These are phyloP conservation scores for Venturia asperata DNA, from an alignment of 2,329 filamentous ascomycete genomes.

Conservation along the genomic window DNA sequence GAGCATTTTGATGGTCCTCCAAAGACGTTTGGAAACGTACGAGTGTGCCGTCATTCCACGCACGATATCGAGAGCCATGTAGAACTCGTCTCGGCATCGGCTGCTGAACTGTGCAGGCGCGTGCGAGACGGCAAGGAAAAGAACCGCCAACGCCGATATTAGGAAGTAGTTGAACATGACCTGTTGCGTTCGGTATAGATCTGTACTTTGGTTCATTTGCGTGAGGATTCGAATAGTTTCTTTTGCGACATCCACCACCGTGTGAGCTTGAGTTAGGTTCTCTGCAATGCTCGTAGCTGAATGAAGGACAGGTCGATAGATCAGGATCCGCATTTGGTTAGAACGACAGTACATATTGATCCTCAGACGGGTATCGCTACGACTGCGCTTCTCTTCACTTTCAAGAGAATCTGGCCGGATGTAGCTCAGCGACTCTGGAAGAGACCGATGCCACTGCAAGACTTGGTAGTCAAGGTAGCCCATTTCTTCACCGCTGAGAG, in stretches of 20 bases:
- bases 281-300: slow-evolving; percentile 75
- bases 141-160: slow-evolving; percentile 63
- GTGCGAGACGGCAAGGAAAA: slow-evolving; percentile 71
- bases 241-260: slow-evolving; percentile 65
- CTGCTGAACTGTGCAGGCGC: slow-evolving; percentile 64
- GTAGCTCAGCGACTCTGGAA: slow-evolving; percentile 59
- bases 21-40: slow-evolving; percentile 64
- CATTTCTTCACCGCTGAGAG: slow-evolving; percentile 64
- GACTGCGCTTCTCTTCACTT: slow-evolving; percentile 42
- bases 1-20: slow-evolving; percentile 63
- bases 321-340: slow-evolving; percentile 84
- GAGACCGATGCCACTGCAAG: slow-evolving; percentile 74
- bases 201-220: slow-evolving; percentile 63
- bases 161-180: slow-evolving; percentile 77
- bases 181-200: slow-evolving; percentile 64
- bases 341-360: slow-evolving; percentile 79
- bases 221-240: slow-evolving; percentile 67
- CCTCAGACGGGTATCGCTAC: slow-evolving; percentile 65
- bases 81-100: slow-evolving; percentile 66
- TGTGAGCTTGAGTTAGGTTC: slow-evolving; percentile 65
- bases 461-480: slow-evolving; percentile 76
- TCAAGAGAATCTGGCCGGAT: slow-evolving; percentile 43
- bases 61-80: slow-evolving; percentile 67
- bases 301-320: slow-evolving; percentile 82
- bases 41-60: slow-evolving; percentile 65